phyloP scores from a whole-genome alignment of 805 yeast species.

The Sugiyamaella marilandica region DNA sequence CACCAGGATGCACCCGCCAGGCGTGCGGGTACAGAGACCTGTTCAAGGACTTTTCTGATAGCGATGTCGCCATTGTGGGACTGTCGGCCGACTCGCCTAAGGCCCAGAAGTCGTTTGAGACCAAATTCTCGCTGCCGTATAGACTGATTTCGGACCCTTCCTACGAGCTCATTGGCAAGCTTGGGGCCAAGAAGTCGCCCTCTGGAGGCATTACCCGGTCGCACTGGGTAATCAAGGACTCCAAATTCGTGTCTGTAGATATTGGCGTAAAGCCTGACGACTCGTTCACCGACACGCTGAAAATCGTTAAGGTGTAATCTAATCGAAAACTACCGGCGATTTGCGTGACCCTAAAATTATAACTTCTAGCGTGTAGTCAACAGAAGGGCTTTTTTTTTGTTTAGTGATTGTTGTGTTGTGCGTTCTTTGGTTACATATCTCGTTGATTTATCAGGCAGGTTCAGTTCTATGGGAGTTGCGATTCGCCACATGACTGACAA shows the following conservation, averaged over 20 bases:
- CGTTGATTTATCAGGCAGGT: not conserved
- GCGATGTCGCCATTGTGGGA: slow-evolving; percentile 62
- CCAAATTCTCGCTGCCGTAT: slow-evolving; percentile 68
- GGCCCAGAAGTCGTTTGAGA: slow-evolving; percentile 70
- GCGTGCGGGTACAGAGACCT: slow-evolving; percentile 82
- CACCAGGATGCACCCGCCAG: slow-evolving; percentile 96
- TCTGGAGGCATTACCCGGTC: slow-evolving; percentile 68
- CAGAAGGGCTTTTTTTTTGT: too few species aligned
- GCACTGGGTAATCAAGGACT: slow-evolving; percentile 87
- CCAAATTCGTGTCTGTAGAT: slow-evolving; percentile 53
- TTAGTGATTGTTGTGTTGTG: not conserved
- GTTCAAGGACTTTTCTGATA: slow-evolving; percentile 48
- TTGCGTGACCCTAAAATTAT: too few species aligned
- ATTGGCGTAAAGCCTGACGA: slow-evolving; percentile 46
- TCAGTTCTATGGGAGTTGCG: not conserved
- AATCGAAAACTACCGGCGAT: not conserved
- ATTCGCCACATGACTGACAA: not conserved
- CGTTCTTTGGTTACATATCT: not conserved
- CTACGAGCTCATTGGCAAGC: slow-evolving; percentile 57
- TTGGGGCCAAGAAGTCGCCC: slow-evolving; percentile 76
- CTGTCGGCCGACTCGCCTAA: slow-evolving; percentile 76
- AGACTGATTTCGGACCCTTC: slow-evolving; percentile 73
- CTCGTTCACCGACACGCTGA: slow-evolving; percentile 30
- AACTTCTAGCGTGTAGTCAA: not conserved
- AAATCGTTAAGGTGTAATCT: slow-evolving; percentile 14